These are phyloP conservation scores for Kurtzmaniella cleridarum DNA, from an alignment of 805 yeast genomes.

Conservation along the genomic window DNA sequence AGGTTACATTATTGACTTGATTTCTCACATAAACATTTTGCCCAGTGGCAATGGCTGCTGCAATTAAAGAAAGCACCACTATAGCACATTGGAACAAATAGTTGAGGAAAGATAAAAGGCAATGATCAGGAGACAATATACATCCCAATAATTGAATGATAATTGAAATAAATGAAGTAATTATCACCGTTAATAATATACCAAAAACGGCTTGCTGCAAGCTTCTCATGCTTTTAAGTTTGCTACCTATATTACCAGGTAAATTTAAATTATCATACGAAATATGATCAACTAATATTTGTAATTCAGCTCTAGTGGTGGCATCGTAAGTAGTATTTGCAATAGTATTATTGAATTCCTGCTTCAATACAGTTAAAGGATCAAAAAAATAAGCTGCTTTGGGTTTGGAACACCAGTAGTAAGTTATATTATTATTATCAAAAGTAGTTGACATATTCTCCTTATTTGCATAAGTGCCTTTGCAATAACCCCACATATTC, in stretches of 20 bases:
- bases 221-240: constrained; percentile 39
- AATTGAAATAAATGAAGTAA: constrained; percentile 39
- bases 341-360: constrained; percentile 26
- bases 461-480: constrained; percentile 17
- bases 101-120: constrained; percentile 42
- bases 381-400: constrained; percentile 52
- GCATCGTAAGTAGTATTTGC: constrained; percentile 9
- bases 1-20: constrained; percentile 45
- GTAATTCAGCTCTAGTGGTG: constrained; percentile 5
- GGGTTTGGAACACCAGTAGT: constrained; percentile 51
- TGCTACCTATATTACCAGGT: constrained; percentile 49
- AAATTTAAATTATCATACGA: constrained; percentile 34
- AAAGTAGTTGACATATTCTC: constrained; percentile 11
- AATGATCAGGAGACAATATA: constrained; percentile 39
- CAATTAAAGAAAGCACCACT: constrained; percentile 38
- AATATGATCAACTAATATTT: constrained; percentile 15
- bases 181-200: constrained; percentile 25
- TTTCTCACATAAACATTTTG: constrained; percentile 44
- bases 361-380: constrained; percentile 35
- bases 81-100: constrained; percentile 41
- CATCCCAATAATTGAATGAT: constrained; percentile 42
- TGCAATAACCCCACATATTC: constrained; percentile 41
- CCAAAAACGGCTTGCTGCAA: constrained; percentile 56
- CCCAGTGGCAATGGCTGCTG: constrained; percentile 61
- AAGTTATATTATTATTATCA: constrained; percentile 27